Evolutionary conservation across 257 asterid species (phyloP).

Genomic region (Ajuga chamaepitys): DNA sequence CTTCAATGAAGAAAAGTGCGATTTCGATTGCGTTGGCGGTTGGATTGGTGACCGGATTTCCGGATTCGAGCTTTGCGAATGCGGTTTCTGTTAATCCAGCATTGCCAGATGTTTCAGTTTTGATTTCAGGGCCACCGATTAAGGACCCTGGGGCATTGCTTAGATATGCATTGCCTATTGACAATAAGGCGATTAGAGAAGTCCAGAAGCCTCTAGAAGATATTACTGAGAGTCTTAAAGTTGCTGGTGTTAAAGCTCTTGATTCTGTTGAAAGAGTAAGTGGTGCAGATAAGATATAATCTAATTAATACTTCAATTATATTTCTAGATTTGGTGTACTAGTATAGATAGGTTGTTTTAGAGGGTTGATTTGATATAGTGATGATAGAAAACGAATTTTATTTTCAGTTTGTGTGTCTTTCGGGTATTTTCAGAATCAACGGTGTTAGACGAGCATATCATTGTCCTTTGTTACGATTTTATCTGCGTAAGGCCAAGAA

Average conservation of each 20-base stretch:
- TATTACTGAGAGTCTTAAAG: slow-evolving; percentile 83
- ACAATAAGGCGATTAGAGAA: slow-evolving; percentile 89
- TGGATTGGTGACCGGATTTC: slow-evolving; percentile 56
- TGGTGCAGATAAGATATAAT: too few relatives aligned
- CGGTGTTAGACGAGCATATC: too few relatives aligned
- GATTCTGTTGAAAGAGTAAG: slow-evolving; percentile 93
- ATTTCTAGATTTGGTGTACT: too few relatives aligned
- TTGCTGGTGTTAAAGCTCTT: slow-evolving; percentile 77
- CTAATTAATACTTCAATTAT: too few relatives aligned
- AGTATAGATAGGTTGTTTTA: too few relatives aligned
- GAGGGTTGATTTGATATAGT: too few relatives aligned
- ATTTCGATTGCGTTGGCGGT: slow-evolving; percentile 66
- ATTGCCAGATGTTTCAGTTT: slow-evolving; percentile 76
- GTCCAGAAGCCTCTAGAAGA: slow-evolving; percentile 99
- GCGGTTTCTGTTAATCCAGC: slow-evolving; percentile 54
- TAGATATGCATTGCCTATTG: slow-evolving; percentile 88
- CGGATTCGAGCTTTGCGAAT: slow-evolving; percentile 41
- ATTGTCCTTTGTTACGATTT: too few relatives aligned
- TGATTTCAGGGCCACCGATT: slow-evolving; percentile 96
- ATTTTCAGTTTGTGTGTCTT: too few relatives aligned
- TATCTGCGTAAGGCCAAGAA: too few relatives aligned
- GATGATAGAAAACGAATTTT: too few relatives aligned
- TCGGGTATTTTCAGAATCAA: too few relatives aligned
- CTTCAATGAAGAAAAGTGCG: slow-evolving; percentile 50
- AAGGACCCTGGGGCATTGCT: slow-evolving; percentile 91